Evolutionary conservation across 805 yeast genomes (phyloP), one percentile per base, ranked within the genome.

Genomic region (Metschnikowia rubicola): DNA sequence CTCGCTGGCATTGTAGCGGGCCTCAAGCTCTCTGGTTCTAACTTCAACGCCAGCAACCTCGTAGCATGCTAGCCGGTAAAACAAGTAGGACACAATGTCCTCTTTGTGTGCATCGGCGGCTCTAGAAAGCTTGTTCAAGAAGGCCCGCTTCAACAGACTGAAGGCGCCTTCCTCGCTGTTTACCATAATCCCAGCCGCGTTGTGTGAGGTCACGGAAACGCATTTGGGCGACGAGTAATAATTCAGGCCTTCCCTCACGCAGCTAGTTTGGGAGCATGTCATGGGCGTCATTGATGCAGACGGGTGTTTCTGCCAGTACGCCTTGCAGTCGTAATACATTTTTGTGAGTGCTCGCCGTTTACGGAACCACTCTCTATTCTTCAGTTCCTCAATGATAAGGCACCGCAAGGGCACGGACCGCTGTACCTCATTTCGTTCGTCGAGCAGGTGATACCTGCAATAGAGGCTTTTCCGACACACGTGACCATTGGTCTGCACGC

Each of bases 41-140:
- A 46, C 32, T 6, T 47, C 51, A 12, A 44, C 30, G 8, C 51
- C 55, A 11, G 45, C 43, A 7, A 21, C 41, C 39, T 53, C 55
- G 35, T 53, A 51, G 39, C 50, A 36, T 1, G 46, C 41, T 11
- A 55, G 47, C 34, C 51, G 51, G 44, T 55, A 56, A 40, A 53
- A 56, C 35, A 63, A 44, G 39, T 61, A 62, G 1, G 62, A 52
- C 21, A 62, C 47, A 6, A 53, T 39, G 30, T 59, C 65, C 17
- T 53, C 53, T 17, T 47, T 43, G 30, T 53, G 47, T 0, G 48
- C 35, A 11, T 46, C 49, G 2, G 60, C 46, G 1, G 52, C 38
- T 10, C 52, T 41, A 29, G 54, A 44, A 10, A 53, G 36, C 39
- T 35, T 51, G 35, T 48, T 51, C 35, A 48, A 39, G 26, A 43